A percentile compares a stretch with the other conserved stretches of the same genome.
phyloP scores from a whole-genome alignment of 129 eudicot genomes.

The Rutidosis leptorrhynchoides region DNA sequence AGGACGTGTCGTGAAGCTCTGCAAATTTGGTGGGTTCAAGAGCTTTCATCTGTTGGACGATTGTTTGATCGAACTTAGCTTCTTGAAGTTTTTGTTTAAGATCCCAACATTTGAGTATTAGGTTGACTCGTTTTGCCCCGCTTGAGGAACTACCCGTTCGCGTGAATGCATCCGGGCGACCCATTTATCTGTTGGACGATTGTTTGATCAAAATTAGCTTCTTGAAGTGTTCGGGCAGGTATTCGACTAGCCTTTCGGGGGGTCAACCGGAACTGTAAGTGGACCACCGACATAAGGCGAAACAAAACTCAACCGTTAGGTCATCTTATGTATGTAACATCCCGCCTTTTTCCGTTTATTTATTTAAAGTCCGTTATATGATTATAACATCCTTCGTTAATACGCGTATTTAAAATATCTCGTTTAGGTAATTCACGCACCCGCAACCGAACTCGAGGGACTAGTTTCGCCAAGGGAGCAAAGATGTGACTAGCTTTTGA shows the following conservation, averaged over 20 bases:
- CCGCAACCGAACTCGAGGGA: too few relatives aligned
- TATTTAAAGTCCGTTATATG: too few relatives aligned
- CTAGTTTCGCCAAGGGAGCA: too few relatives aligned
- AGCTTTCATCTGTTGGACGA: too few relatives aligned
- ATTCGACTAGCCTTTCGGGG: slow-evolving; percentile 72
- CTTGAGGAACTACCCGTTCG: slow-evolving; percentile 97
- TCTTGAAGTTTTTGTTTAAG: slow-evolving; percentile 54
- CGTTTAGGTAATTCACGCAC: too few relatives aligned
- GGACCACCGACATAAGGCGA: slow-evolving; percentile 85
- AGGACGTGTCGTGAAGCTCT: slow-evolving; percentile 87
- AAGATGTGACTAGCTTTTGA: too few relatives aligned
- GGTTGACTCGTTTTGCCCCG: slow-evolving; percentile 98
- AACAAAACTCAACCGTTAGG: slow-evolving; percentile 85
- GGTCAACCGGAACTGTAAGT: slow-evolving; percentile 80
- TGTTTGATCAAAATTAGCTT: slow-evolving; percentile 89
- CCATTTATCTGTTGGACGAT: too few relatives aligned
- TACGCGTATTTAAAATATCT: too few relatives aligned
- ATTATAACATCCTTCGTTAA: too few relatives aligned
- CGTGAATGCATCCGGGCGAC: slow-evolving; percentile 92
- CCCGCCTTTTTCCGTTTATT: too few relatives aligned
- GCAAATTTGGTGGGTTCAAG: slow-evolving; percentile 94
- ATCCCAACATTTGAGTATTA: slow-evolving; percentile 54
- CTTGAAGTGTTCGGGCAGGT: slow-evolving; percentile 84
- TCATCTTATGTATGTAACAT: too few relatives aligned
- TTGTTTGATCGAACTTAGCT: slow-evolving; percentile 33